Evolutionary conservation across 2,329 filamentous ascomycete species (phyloP).

Genomic region (Apiospora pterosperma): DNA sequence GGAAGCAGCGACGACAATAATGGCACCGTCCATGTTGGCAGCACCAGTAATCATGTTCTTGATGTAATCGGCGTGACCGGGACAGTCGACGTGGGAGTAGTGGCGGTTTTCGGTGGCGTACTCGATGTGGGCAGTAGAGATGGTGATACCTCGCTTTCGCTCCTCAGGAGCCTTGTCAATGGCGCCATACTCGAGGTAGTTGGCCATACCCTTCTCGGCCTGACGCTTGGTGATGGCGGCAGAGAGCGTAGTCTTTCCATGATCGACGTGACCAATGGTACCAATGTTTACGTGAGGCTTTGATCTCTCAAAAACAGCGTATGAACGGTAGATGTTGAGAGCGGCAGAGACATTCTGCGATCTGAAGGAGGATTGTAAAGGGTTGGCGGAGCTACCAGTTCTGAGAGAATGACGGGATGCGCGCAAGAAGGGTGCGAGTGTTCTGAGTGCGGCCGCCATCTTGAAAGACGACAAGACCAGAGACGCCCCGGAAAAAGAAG

Average conservation of each 20-base stretch:
- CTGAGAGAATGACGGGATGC: constrained; percentile 73
- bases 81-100: constrained; percentile 99
- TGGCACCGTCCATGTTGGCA: constrained; percentile 98
- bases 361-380: constrained; percentile 68
- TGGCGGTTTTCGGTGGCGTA: constrained; percentile 92
- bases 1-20: constrained; percentile 96
- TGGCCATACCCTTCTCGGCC: constrained; percentile 88
- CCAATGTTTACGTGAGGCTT: constrained; percentile 99
- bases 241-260: constrained; percentile 99
- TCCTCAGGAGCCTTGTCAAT: constrained; percentile 99
- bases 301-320: constrained; percentile 74
- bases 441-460: constrained; percentile 81
- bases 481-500: not conserved
- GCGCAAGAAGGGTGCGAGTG: constrained; percentile 75
- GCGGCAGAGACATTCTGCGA: constrained; percentile 60
- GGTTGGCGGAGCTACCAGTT: constrained; percentile 66
- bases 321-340: constrained; percentile 63
- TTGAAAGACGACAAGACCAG: constrained; percentile 32
- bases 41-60: constrained; percentile 99
- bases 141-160: constrained; percentile 99
- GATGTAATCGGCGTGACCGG: constrained; percentile 99
- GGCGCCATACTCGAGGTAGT: constrained; percentile 93
- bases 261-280: constrained; percentile 99
- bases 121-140: constrained; percentile 97
- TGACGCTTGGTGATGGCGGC: constrained; percentile 99